Base-by-base conservation (phyloP, 345 rosid genomes). In the Rubroshorea leprosula region DNA sequence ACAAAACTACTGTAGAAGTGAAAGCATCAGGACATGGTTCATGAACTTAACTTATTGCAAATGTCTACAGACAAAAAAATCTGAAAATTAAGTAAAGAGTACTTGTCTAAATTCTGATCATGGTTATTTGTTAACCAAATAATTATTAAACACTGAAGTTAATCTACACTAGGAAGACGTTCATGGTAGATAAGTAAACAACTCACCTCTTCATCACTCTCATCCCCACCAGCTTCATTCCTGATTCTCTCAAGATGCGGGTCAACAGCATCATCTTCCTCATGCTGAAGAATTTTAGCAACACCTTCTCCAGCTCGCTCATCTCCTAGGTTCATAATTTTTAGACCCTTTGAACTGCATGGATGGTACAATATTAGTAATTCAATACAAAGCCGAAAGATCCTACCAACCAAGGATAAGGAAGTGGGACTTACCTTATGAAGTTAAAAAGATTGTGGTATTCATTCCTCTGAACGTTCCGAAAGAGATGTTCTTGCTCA, bases 381-480 rank as follows among this genome's bases (percentile, higher is more conserved):
- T n/a, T 35, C 2, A 44, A 10, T 4, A 16, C 47, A 44, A 14
- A 56, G 12, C 57, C 26, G 5, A 22, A 18, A 18, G 6, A 26
- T 21, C 47, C 16, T 41, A 60, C 54, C 53, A 65, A 48, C 7
- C 3, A 9, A 29, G 35, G 35, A 47, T 13, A 25, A 56, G 57
- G 56, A 24, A 21, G 11, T 57, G 21, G 10, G 45, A 29, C 80
- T 58, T 6, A 89, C 99, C 95, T 87, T 61, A 93, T 83, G 75
- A 93, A 93, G 67, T 82, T 66, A 65, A 82, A 93, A 48, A 93
- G 96, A 61, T 79, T 83, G 65, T 89, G 96, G 68, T 93, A 89
- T 68, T 93, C 99, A 52, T 87, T 93, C 72, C 99, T 89, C 81
- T 93, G 97, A 61, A 93, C 79, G 62, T 93, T 93, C 35, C 99